Conservation (phyloP, 1,139 yeast genomes). For the Kodamaea fungicola region DNA sequence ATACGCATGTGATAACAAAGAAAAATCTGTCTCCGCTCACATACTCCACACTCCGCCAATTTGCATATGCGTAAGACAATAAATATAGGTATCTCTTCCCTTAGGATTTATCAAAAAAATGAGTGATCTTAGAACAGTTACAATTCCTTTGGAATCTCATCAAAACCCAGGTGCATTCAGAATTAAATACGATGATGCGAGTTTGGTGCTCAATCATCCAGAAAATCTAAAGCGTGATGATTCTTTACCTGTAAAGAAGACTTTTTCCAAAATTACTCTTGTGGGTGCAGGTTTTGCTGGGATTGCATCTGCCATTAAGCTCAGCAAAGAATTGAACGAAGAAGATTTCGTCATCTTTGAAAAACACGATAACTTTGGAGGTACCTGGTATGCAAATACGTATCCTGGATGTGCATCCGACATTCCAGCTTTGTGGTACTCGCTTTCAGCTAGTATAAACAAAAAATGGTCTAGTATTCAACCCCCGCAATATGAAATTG, state of each 20-base stretch:
- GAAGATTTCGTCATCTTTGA: slow-evolving; percentile 40
- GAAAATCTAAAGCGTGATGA: slow-evolving; percentile 13
- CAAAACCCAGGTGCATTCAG: slow-evolving; percentile 31
- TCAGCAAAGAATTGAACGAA: slow-evolving; percentile 26
- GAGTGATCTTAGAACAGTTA: slow-evolving; percentile 10
- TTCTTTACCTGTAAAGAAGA: slow-evolving; percentile 22
- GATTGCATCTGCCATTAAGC: slow-evolving; percentile 29
- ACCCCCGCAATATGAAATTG: slow-evolving; percentile 49
- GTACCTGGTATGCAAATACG: slow-evolving; percentile 52
- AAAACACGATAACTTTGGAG: slow-evolving; percentile 43
- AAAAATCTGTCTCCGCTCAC: neutral
- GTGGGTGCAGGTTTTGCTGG: slow-evolving; percentile 52
- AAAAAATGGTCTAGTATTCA: slow-evolving; percentile 42
- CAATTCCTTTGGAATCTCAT: slow-evolving; percentile 31
- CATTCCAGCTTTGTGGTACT: slow-evolving; percentile 48
- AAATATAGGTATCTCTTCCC: too few relatives aligned
- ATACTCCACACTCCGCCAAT: neutral
- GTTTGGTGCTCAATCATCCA: slow-evolving; percentile 16
- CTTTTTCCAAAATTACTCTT: slow-evolving; percentile 32
- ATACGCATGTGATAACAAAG: neutral
- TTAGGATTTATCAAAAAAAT: too few relatives aligned
- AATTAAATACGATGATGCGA: slow-evolving; percentile 26
- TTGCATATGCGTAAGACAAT: too few relatives aligned
- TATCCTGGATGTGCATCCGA: slow-evolving; percentile 54
- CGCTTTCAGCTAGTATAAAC: slow-evolving; percentile 37